These are phyloP conservation scores for Cutaneotrichosporon sp. DNA, from an alignment of 1,284 basidiomycete species.

Conservation along the genomic window DNA sequence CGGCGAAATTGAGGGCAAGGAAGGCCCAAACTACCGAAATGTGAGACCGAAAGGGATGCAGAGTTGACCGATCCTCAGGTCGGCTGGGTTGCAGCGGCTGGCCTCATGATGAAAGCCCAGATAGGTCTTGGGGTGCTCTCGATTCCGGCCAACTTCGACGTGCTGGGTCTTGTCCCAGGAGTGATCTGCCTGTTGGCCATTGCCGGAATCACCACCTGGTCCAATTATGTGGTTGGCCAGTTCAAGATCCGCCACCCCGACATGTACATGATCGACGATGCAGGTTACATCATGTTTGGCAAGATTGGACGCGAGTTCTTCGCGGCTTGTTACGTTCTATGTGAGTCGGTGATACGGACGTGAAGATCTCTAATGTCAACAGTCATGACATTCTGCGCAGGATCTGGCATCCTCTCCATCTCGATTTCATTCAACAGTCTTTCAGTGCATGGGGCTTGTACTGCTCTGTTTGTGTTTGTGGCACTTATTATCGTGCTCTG, in stretches of 20 bases:
- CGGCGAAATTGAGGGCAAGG: conserved; percentile 23
- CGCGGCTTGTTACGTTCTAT: conserved; percentile 7
- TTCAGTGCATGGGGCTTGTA: conserved; percentile 38
- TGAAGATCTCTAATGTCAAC: neutral
- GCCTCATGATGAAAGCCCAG: conserved; percentile 30
- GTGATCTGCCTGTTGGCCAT: conserved; percentile 30
- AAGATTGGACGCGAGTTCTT: conserved; percentile 10
- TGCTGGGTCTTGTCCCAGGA: conserved; percentile 34
- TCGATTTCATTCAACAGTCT: conserved; percentile 49
- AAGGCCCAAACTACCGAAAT: conserved; percentile 28
- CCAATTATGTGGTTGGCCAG: conserved; percentile 31
- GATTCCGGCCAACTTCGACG: conserved; percentile 31
- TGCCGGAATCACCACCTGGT: conserved; percentile 28
- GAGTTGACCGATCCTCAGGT: conserved; percentile 4
- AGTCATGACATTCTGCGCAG: conserved; percentile 27
- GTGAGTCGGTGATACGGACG: too few relatives aligned
- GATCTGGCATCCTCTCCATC: conserved; percentile 29
- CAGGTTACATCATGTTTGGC: conserved; percentile 18
- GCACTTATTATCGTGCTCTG: conserved; percentile 28
- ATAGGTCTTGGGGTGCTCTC: conserved; percentile 38
- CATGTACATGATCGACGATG: conserved; percentile 31
- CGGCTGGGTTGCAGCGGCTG: conserved; percentile 17
- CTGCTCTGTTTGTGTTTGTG: conserved; percentile 40
- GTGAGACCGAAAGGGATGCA: conserved; percentile 21
- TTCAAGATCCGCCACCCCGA: conserved; percentile 41